Evolutionary conservation across 179 eudicot genomes (phyloP), one percentile per base, ranked within the genome.

Genomic region (Silene coronaria): DNA sequence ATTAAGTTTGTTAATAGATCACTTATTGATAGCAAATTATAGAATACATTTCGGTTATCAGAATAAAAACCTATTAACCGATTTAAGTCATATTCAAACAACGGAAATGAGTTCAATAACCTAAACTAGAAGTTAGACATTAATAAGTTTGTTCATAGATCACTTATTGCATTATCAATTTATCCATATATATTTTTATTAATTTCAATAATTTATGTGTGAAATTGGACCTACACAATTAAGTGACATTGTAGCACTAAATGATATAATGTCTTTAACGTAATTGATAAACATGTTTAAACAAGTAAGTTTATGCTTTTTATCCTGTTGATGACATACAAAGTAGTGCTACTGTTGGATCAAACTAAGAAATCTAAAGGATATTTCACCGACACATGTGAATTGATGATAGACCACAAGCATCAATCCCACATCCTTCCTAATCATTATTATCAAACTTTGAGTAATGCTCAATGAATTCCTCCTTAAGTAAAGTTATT

Each of bases 401-500:
- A n/a, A n/a, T n/a, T n/a, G n/a, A n/a, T 32, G 19, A 55, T 19
- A 73, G 57, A 30, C 5, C 12, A 66, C 4, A 36, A 45, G 73
- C 77, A 58, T 72, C 70, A 57, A 72, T n/a, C 0, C 45, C 45
- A 5, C 27, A 67, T 19, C 59, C 73, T 73, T 58, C 48, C 12
- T 71, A 78, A 78, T 64, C 80, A 78, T 72, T 1, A 64, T 63
- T 62, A 42, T 58, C 46, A 38, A 16, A 60, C 70, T 70, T 75
- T 75, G 74, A 66, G 46, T 38, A n/a, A 7, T 38, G 51, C 32
- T 12, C 71, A 73, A 61, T 80, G 36, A 57, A 72, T 75, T 80
- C 61, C 28, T 74, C 67, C 68, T 72, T 14, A 80, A 80, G 83
- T 53, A 73, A 80, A 76, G 83, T 68, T 72, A 76, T 28, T 5